A percentile compares a stretch with the other conserved stretches of the same genome.
Evolutionary conservation across 352 stramenopile species (phyloP).

Genomic region (Elongisporangium undulatum): DNA sequence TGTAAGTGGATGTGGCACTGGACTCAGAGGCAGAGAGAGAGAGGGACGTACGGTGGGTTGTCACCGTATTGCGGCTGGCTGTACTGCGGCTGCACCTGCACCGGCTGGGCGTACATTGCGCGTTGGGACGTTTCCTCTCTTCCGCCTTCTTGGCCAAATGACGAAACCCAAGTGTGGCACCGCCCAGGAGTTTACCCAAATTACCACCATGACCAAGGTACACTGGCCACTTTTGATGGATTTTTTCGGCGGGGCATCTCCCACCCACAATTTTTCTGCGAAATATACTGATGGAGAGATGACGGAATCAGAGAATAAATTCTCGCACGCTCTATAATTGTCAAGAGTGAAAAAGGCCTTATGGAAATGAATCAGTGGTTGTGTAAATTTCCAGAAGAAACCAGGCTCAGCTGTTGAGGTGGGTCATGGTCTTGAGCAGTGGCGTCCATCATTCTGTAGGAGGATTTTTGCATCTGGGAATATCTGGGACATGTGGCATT

Average conservation of each 20-base stretch:
- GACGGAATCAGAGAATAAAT: background rate
- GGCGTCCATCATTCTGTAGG: too few relatives aligned
- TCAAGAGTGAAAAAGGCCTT: too few relatives aligned
- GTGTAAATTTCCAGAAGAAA: background rate
- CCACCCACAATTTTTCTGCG: background rate
- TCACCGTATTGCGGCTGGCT: slow-evolving; percentile 15
- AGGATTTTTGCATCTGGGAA: background rate
- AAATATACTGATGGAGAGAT: background rate
- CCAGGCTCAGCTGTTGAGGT: background rate
- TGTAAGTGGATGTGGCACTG: slow-evolving; percentile 6
- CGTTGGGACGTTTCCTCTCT: background rate
- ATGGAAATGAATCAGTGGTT: background rate
- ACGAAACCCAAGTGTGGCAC: background rate
- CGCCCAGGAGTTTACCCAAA: background rate
- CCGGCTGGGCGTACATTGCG: slow-evolving; percentile 2
- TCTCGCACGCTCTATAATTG: background rate
- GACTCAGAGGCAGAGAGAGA: slow-evolving; percentile 5
- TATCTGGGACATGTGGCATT: background rate
- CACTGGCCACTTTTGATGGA: background rate
- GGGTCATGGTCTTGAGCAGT: too few relatives aligned
- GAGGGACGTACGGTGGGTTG: slow-evolving; percentile 21
- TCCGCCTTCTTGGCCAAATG: background rate
- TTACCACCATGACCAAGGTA: background rate
- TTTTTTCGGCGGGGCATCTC: background rate
- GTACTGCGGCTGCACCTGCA: slow-evolving; percentile 13